Base-by-base conservation (phyloP, 768 basidiomycete species). In the Naematelia aurantialba region DNA sequence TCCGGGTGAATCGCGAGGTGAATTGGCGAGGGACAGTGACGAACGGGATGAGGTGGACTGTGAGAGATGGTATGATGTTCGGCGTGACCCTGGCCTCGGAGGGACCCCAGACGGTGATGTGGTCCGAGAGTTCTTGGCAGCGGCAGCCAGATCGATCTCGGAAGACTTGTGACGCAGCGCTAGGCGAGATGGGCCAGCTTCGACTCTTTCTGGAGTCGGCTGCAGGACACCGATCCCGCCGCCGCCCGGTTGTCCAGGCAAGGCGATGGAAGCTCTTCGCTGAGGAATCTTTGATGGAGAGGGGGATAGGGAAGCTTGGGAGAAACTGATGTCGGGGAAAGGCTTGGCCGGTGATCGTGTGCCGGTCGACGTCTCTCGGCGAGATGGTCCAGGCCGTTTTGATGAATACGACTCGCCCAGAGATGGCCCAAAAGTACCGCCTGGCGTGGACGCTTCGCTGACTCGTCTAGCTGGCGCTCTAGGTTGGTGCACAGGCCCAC, bases 31-130 rank as follows among this genome's bases (percentile, higher is more conserved):
- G 17, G 34, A 39, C 17, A 17, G 30, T 19, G 58, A 54, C 4
- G 30, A 13, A 30, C 42, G 2, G n/a, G 47, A 57, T 45, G 49
- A 5, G 47, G 52, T 19, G 25, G 58, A 30, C 58, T 59, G 25
- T 55, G 48, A 55, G 55, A 65, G 46, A 49, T 60, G 56, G 39
- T 66, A 60, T 4, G 60, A 62, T 19, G 60, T 55, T 42, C 60
- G 39, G 8, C 60, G 56, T 13, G 45, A 50, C 13, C 45, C 58
- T 1, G 52, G 19, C 22, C 30, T 2, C 2, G 25, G 3, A 3
- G 29, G 52, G n/a, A 21, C 17, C 8, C 52, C 25, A 5, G 52
- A 31, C n/a, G 30, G 21, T 30, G 17, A 14, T 42, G 57, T 22
- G 50, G 45, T 26, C 48, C n/a, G 19, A 30, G 19, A 42, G 45